These are phyloP conservation scores for Sanghuangporus baumii DNA, from an alignment of 1,284 basidiomycete genomes.

Conservation along the genomic window DNA sequence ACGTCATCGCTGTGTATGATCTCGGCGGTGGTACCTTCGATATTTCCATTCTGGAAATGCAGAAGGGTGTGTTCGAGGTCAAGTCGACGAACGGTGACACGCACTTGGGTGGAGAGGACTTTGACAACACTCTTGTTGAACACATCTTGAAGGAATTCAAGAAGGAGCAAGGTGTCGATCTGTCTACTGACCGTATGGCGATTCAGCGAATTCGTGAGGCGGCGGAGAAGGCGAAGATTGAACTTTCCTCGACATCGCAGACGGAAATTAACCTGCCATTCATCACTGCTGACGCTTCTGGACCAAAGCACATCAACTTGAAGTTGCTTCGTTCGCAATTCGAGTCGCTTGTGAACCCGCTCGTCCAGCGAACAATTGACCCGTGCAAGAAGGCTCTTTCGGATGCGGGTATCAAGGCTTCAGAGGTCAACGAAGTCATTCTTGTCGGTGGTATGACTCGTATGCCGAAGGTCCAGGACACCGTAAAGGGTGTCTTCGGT, in stretches of 20 bases:
- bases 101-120: conserved; percentile 98
- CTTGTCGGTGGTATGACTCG: conserved; percentile 98
- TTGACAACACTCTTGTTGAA: conserved; percentile 88
- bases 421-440: conserved; percentile 94
- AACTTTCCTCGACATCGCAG: conserved; percentile 88
- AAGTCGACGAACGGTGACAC: conserved; percentile 99
- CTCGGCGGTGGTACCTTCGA: conserved; percentile 94
- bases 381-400: conserved; percentile 94
- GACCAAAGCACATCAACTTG: conserved; percentile 95
- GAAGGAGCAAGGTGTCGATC: conserved; percentile 84
- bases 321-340: conserved; percentile 88
- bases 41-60: conserved; percentile 98
- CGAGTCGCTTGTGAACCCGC: conserved; percentile 77
- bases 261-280: conserved; percentile 97
- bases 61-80: conserved; percentile 98
- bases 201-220: conserved; percentile 99
- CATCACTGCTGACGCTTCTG: conserved; percentile 92
- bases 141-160: conserved; percentile 90
- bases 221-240: conserved; percentile 99
- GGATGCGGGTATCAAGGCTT: conserved; percentile 90
- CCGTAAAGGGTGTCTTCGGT: conserved; percentile 90
- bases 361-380: conserved; percentile 90
- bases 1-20: conserved; percentile 95
- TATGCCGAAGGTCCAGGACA: conserved; percentile 94
- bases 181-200: conserved; percentile 89